Evolutionary conservation across 106 monocot species (phyloP), one percentile per base, ranked within the genome.

Genomic region (Xerophyta viscosa): DNA sequence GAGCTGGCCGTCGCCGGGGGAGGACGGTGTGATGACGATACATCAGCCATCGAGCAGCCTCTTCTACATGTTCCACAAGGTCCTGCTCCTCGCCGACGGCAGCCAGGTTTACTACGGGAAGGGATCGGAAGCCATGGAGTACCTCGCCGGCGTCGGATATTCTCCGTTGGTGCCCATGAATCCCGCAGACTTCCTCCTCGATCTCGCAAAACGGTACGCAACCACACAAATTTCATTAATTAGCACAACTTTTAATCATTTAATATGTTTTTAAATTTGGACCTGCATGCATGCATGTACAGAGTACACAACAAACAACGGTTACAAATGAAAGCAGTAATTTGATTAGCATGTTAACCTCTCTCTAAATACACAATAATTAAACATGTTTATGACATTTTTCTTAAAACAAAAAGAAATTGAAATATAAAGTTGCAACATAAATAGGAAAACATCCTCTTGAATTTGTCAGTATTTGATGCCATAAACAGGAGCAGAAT

Each of bases 21-120:
- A n/a, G 6, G 51, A 63, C 22, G 45, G 64, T n/a, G 51, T 71
- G 9, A 58, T 64, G 21, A 71, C 71, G 37, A 71, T 71, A 22
- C 71, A 71, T 23, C 71, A 71, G 45, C 71, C 71, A 1, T 71
- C 71, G 2, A 71, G 58, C 49, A 56, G 71, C 20, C 37, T 71
- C 20, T 71, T 51, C 52, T 57, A 58, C 41, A 64, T 71, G 64
- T 71, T 71, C 33, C 43, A 71, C 27, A 71, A 71, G 45, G 30
- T 71, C 24, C 21, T 65, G 8, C 44, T 71, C 10, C 71, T 71
- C 2, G 57, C 71, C 33, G 58, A 71, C 18, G 71, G 71, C 0
- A 20, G 52, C 42, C 65, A 58, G 1, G 42, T 72, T 22, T 72
- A 65, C 45, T 49, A 52, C 31, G 72, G 72, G 14, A 50, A 44